phyloP scores from a whole-genome alignment of 805 yeast genomes.

The Saccharomycopsis sp. region DNA sequence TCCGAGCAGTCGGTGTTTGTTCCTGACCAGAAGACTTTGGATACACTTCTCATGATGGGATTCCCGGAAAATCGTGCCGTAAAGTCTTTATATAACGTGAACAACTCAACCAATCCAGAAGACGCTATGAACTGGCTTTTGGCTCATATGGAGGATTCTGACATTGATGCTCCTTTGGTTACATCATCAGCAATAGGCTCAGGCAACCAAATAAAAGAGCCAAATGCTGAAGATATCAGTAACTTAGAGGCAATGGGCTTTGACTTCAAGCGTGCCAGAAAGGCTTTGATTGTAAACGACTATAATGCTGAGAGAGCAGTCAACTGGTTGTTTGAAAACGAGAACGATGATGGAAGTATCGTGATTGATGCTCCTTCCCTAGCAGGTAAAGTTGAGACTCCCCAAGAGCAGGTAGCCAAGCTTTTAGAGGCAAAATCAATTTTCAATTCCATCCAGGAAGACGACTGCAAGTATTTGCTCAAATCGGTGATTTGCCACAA shows the following conservation, averaged over 20 bases:
- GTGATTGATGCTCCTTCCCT: conserved; percentile 30
- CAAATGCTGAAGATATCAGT: conserved; percentile 36
- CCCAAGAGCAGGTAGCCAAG: conserved; percentile 15
- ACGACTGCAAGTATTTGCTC: conserved; percentile 39
- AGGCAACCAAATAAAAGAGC: conserved; percentile 18
- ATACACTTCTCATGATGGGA: conserved; percentile 74
- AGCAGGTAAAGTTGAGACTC: conserved; percentile 16
- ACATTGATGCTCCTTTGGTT: conserved; percentile 58
- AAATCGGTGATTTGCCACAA: conserved; percentile 78
- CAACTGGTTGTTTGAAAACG: conserved; percentile 84
- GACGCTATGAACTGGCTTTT: conserved; percentile 87
- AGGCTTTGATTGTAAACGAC: conserved; percentile 57
- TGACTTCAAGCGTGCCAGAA: conserved; percentile 51
- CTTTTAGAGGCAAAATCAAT: conserved; percentile 1
- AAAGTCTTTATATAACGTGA: conserved; percentile 67
- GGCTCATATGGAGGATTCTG: conserved; percentile 79
- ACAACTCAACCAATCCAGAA: conserved; percentile 51
- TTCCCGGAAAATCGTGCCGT: conserved; percentile 61
- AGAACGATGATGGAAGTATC: conserved; percentile 60
- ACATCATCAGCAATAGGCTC: conserved; percentile 22
- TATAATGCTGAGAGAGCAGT: conserved; percentile 70
- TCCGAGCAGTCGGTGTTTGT: conserved; percentile 30
- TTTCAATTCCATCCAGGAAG: conserved; percentile 16
- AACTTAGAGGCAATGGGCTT: conserved; percentile 75
- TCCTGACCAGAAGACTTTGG: conserved; percentile 51